Percentiles rank a stretch among this genome's conserved stretches.
phyloP scores from a whole-genome alignment of 768 basidiomycete genomes.

The Phylloporus arenicola region DNA sequence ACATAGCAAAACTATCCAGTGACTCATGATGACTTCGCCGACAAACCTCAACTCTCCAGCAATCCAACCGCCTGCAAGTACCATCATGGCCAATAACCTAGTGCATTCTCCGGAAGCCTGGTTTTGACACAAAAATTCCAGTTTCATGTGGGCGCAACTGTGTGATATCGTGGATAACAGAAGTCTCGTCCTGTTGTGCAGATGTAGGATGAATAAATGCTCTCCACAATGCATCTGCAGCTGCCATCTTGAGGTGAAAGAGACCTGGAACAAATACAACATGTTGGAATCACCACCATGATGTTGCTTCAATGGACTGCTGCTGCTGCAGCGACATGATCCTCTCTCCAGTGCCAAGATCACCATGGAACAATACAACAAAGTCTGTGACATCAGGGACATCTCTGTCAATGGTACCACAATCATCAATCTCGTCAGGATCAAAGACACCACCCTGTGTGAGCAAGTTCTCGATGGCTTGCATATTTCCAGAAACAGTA shows the following conservation, averaged over 20 bases:
- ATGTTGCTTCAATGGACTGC: constrained; percentile 1
- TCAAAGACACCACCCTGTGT: neutral
- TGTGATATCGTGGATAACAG: constrained; percentile 19
- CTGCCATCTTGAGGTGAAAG: constrained; percentile 19
- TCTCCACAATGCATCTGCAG: constrained; percentile 20
- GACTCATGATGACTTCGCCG: constrained; percentile 20
- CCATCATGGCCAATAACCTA: constrained; percentile 30
- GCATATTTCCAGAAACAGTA: constrained; percentile 2
- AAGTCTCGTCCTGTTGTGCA: constrained; percentile 5
- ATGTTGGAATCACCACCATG: constrained; percentile 27
- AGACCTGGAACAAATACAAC: constrained; percentile 28
- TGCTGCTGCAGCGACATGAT: neutral
- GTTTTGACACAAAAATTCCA: constrained; percentile 14
- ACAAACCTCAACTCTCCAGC: constrained; percentile 19
- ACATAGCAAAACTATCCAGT: constrained; percentile 14
- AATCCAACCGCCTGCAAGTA: constrained; percentile 23
- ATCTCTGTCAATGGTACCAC: neutral
- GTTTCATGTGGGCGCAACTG: constrained; percentile 12
- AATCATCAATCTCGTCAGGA: neutral
- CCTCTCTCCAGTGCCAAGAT: constrained; percentile 1
- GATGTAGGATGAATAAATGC: constrained; percentile 7
- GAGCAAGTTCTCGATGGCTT: neutral
- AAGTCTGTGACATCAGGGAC: neutral
- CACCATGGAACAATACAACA: neutral
- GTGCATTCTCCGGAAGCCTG: constrained; percentile 35